A percentile compares a stretch with the other conserved stretches of the same genome.
phyloP scores from a whole-genome alignment of 768 basidiomycete genomes.

The Pholiota conissans region DNA sequence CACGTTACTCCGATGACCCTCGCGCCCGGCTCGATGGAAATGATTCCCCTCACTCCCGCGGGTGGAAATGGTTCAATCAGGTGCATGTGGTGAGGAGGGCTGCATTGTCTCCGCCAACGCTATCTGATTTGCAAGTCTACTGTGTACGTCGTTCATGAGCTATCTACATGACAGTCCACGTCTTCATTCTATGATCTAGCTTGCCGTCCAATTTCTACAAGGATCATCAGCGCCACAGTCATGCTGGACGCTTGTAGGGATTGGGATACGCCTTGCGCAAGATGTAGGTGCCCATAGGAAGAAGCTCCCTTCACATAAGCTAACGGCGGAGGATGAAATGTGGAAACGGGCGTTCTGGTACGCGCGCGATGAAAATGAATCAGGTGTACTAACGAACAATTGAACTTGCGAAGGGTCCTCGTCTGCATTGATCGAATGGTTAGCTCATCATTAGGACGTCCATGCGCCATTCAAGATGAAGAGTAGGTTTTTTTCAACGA shows the following conservation, averaged over 20 bases:
- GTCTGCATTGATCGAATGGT: conserved; percentile 52
- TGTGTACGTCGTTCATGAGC: conserved; percentile 35
- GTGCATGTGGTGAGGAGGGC: conserved; percentile 64
- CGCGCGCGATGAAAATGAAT: neutral
- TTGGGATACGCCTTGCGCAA: conserved; percentile 73
- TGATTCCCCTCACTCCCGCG: conserved; percentile 44
- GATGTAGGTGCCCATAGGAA: conserved; percentile 75
- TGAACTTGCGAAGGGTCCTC: conserved; percentile 42
- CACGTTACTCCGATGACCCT: conserved; percentile 58
- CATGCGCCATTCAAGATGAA: conserved; percentile 78
- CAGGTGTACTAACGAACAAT: too few species aligned
- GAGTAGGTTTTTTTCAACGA: conserved; percentile 45
- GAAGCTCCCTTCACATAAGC: conserved; percentile 29
- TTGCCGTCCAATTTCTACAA: conserved; percentile 54
- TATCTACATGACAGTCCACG: neutral
- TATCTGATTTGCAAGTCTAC: conserved; percentile 78
- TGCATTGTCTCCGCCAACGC: conserved; percentile 59
- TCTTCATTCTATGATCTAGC: conserved; percentile 29
- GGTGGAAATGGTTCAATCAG: conserved; percentile 72
- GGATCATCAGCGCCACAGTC: conserved; percentile 62
- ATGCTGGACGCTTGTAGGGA: conserved; percentile 69
- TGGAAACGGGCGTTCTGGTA: conserved; percentile 76
- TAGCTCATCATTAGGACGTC: conserved; percentile 63
- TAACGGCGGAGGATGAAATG: conserved; percentile 63
- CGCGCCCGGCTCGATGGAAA: conserved; percentile 46